Evolutionary conservation across 768 basidiomycete species (phyloP), one percentile per base, ranked within the genome.

Genomic region (Favolaschia claudopus): DNA sequence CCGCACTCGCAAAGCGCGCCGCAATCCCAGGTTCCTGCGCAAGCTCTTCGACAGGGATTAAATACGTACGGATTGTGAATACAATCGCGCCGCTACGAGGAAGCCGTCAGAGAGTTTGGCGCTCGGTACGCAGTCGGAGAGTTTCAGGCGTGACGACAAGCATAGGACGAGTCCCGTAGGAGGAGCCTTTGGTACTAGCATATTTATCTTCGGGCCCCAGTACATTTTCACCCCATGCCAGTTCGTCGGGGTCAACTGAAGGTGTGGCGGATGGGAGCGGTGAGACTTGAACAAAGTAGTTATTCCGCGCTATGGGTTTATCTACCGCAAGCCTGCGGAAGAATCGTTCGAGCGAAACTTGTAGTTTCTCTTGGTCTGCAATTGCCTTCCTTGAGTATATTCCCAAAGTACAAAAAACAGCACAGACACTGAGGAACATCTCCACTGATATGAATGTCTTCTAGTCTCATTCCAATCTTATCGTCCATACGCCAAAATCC

Each of bases 401-500:
- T 1, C 37, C 46, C 17, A 28, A 14, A 14, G 1, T 1, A 51
- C 33, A 12, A 52, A 38, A 48, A 38, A 31, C 51, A n/a, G 38
- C 37, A 73, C 87, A 69, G 71, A 89, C 89, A 91, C 72, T 85
- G 85, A 17, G 91, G 89, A 34, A 92, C 91, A 66, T 87, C 76
- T 25, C 92, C 91, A 25, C 80, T 77, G 52, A 77, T 72, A 72
- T 93, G 91, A 38, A 92, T 91, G 51, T 91, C 86, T 51, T 91
- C 86, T 33, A 92, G 75, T 20, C 86, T 78, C 65, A 87, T 76
- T 7, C 91, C 92, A 51, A 90, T 83, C 75, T 92, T 92, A 73
- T 92, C 90, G 62, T 81, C 70, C 74, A 92, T 79, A 17, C 90
- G 81, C 92, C 91, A 92, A 60, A 85, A 87, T 22, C 91, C 91